Evolutionary conservation across 129 eudicot species (phyloP).

Genomic region (Centaurea solstitialis): DNA sequence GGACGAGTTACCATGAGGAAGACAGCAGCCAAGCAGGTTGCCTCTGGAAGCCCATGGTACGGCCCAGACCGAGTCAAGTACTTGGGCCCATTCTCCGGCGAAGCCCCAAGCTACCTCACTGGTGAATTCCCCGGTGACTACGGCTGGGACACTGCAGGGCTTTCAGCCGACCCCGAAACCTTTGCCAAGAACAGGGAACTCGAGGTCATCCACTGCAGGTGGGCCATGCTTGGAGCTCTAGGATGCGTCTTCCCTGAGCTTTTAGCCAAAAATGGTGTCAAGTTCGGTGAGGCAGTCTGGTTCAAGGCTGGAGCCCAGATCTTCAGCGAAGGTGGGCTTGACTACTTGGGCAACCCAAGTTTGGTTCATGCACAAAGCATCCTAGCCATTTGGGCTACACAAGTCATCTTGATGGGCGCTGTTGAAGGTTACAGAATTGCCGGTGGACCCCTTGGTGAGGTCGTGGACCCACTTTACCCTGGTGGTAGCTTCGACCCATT

Average conservation of each 20-base stretch:
- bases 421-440: slow-evolving; percentile 29
- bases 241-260: slow-evolving; percentile 5
- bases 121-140: slow-evolving; percentile 13
- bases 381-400: slow-evolving; percentile 33
- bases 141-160: slow-evolving; percentile 7
- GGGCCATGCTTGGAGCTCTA: slow-evolving; percentile 7
- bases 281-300: slow-evolving; percentile 11
- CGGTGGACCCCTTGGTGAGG: neutral
- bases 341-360: slow-evolving; percentile 33
- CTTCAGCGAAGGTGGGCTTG: slow-evolving; percentile 25
- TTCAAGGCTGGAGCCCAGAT: slow-evolving; percentile 17
- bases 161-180: slow-evolving; percentile 5
- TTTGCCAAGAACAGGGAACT: slow-evolving; percentile 11
- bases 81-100: slow-evolving; percentile 16
- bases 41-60: neutral
- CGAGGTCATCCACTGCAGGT: neutral
- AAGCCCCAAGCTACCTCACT: neutral
- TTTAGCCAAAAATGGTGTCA: neutral
- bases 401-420: slow-evolving; percentile 33
- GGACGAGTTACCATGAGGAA: slow-evolving; percentile 1
- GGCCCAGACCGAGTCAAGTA: slow-evolving; percentile 14
- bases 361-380: slow-evolving; percentile 40
- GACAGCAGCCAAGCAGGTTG: slow-evolving; percentile 2
- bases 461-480: neutral
- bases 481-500: neutral